Base-by-base conservation (phyloP, 345 rosid species). In the Moricandia arvensis region DNA sequence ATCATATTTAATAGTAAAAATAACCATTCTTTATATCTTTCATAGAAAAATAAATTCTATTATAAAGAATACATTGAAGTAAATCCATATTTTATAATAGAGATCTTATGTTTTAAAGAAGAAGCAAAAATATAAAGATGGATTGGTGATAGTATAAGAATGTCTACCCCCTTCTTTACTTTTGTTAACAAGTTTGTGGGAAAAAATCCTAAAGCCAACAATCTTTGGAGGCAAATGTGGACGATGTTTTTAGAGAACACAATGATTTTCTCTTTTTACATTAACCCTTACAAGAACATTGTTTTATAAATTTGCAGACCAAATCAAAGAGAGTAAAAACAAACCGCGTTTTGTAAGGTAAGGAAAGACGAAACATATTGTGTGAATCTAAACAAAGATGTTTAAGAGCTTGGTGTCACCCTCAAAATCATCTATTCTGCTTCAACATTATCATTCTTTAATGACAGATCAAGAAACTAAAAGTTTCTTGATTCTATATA, bases 171-270 rank as follows among this genome's bases (percentile, higher is more conserved):
- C 85, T 62, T 85, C 83, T 24, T 81, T 83, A 54, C 80, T 89
- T 87, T 62, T 89, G 0, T 89, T 21, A 83, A 83, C 24, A 92
- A 85, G 54, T 87, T 89, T 67, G 66, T 88, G 0, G 88, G 88
- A 59, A 88, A 59, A 31, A 30, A 82, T 21, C 31, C 71, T 81
- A 33, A 88, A 82, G 64, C 31, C 74, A 45, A 89, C 81, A 0
- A 82, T 83, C 45, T 80, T 78, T 0, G 91, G 88, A 68, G 86
- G 82, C 91, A 79, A 88, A 49, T 67, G 87, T 7, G 91, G 88
- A 80, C 85, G 33, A 13, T 60, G 66, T 16, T 68, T 35, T 83
- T 73, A 59, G 86, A 85, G 37, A 74, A 84, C 59, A 72, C 65
- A 16, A 88, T 74, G 8, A 89, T 79, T 11, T 87, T 89, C 37